Evolutionary conservation across 1,284 basidiomycete genomes (phyloP), one percentile per base, ranked within the genome.

Genomic region (Pulveroboletus sp.): DNA sequence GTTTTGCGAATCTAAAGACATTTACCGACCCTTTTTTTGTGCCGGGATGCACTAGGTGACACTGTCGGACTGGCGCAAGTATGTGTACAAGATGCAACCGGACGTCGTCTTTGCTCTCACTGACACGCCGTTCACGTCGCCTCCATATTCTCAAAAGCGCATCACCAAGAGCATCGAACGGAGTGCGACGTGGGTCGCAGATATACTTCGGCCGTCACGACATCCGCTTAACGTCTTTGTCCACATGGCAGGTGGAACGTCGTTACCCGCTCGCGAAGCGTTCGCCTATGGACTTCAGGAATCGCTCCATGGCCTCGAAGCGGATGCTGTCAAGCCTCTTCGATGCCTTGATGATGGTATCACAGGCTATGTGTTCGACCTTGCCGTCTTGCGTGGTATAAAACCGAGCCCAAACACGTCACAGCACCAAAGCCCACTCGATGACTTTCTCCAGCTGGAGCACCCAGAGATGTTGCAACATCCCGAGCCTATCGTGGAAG

Each of bases 101-200:
- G 90, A 94, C 65, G 61, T 92, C 22, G 80, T 89, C 14, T 76
- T 91, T 55, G 84, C 91, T 0, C 76, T 92, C 18, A 78, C 83
- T 1, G 91, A 94, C 60, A 84, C 78, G 1, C 87, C 89, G 0
- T 82, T 82, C 65, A 87, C 85, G 0, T 62, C 75, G 2, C 78
- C 82, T 0, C 82, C 86, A 0, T 80, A 85, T 59, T 89, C 86
- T 5, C 87, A 90, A 65, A 92, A 88, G 62, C 83, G 91, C 12
- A 70, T 86, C 6, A 84, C 80, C 28, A 93, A 92, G 67, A 86
- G 85, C 66, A 78, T 92, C 50, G 85, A 89, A 48, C 78, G 91
- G 24, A 85, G 84, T 3, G 67, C 77, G 8, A 70, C 76, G 2
- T 93, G 90, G 90, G 72, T 91, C 0, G 71, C 76, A 0, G 74